A percentile compares a stretch with the other conserved stretches of the same genome.
These are phyloP conservation scores for Brassica juncea DNA, from an alignment of 345 rosid species.

Conservation along the genomic window DNA sequence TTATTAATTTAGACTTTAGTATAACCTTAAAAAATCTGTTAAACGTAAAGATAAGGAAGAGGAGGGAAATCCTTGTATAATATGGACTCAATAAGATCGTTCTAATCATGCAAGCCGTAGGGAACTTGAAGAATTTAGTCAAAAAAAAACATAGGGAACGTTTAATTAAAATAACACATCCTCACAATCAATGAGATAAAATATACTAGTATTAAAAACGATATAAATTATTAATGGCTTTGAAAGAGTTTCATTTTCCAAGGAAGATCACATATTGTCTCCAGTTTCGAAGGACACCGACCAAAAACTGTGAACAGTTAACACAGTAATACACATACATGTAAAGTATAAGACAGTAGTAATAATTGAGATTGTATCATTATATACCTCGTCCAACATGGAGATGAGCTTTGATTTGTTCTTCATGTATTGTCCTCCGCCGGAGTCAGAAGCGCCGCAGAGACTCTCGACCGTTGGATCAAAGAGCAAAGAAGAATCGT, in stretches of 20 bases:
- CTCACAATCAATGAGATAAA: constrained; percentile 10
- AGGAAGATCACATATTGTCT: constrained; percentile 42
- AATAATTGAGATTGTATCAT: neutral
- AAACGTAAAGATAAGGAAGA: neutral
- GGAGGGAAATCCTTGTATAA: neutral
- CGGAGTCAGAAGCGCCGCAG: constrained; percentile 32
- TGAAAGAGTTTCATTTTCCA: constrained; percentile 42
- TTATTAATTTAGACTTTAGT: neutral
- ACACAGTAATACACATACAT: constrained; percentile 6
- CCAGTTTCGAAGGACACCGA: constrained; percentile 35
- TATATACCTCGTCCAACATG: constrained; percentile 84
- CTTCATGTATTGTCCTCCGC: constrained; percentile 54
- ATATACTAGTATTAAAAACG: neutral
- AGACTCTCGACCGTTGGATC: constrained; percentile 55
- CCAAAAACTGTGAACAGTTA: constrained; percentile 33
- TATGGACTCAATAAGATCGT: constrained; percentile 1
- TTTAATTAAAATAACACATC: constrained; percentile 5
- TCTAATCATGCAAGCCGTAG: constrained; percentile 27
- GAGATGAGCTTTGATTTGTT: constrained; percentile 77
- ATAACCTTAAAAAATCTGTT: constrained; percentile 4
- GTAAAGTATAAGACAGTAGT: neutral
- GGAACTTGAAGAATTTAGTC: neutral
- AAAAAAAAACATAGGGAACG: neutral
- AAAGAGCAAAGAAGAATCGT: constrained; percentile 59
- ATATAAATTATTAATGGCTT: constrained; percentile 23